phyloP scores from a whole-genome alignment of 2,329 filamentous ascomycete species.

The Alternaria sp. region DNA sequence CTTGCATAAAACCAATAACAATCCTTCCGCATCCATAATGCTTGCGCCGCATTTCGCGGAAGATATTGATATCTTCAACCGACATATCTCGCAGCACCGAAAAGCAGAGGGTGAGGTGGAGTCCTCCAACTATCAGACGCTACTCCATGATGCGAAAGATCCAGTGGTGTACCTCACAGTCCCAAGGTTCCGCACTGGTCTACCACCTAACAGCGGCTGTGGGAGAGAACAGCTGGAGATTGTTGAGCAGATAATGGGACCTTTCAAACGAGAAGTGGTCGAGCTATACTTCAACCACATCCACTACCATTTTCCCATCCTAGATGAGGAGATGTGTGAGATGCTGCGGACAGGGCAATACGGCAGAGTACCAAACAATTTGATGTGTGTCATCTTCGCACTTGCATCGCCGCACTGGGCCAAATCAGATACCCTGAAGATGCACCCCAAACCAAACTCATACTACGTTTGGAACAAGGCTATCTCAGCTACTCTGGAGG shows the following conservation, averaged over 20 bases:
- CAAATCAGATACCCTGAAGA: slow-evolving; percentile 43
- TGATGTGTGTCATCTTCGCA: slow-evolving; percentile 50
- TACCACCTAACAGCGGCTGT: slow-evolving; percentile 42
- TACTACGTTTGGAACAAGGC: slow-evolving; percentile 52
- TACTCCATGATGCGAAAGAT: slow-evolving; percentile 53
- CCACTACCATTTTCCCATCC: slow-evolving; percentile 48
- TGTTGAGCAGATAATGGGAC: slow-evolving; percentile 50
- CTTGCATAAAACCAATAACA: slow-evolving; percentile 37
- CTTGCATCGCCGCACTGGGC: slow-evolving; percentile 48
- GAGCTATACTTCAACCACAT: slow-evolving; percentile 54
- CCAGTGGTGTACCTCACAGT: slow-evolving; percentile 55
- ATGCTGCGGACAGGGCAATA: slow-evolving; percentile 44
- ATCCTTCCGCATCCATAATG: slow-evolving; percentile 48
- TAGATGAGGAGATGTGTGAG: slow-evolving; percentile 49
- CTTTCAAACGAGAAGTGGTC: slow-evolving; percentile 47
- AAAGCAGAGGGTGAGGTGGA: slow-evolving; percentile 37
- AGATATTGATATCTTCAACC: slow-evolving; percentile 50
- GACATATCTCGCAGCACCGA: slow-evolving; percentile 46
- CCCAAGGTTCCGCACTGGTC: slow-evolving; percentile 57
- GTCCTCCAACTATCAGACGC: slow-evolving; percentile 55
- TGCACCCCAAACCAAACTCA: slow-evolving; percentile 46
- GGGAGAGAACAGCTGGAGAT: slow-evolving; percentile 50
- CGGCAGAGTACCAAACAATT: slow-evolving; percentile 41
- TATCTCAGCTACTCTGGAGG: slow-evolving; percentile 50
- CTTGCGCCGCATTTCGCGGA: slow-evolving; percentile 51